Base-by-base conservation (phyloP, 2,329 filamentous ascomycete species). In the Hymenoscyphus infarciens region DNA sequence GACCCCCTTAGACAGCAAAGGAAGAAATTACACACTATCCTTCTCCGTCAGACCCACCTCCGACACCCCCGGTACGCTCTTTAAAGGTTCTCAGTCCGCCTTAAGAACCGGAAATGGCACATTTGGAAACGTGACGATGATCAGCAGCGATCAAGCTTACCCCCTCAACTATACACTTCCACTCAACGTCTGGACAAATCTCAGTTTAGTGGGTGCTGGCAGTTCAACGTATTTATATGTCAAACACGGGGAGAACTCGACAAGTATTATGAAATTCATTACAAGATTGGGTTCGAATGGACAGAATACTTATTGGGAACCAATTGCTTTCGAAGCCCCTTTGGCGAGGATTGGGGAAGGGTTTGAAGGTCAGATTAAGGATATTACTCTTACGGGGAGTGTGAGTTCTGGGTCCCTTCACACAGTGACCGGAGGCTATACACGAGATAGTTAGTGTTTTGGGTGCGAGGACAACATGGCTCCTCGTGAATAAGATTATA, bases 11-110 rank as follows among this genome's bases (percentile, higher is more conserved):
- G 71, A 72, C 0, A 82, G 80, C 38, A 87, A 86, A 69, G 84
- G 84, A 2, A 76, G 82, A 62, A 77, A 85, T 68, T 86, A 86
- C 70, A 83, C 80, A 0, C 76, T 87, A 1, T 76, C 78, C 0
- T 75, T 86, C 15, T 73, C 75, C 0, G 67, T 82, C n/a, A 69
- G 73, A 1, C 72, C 77, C 0, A 67, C 66, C 0, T 70, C 72
- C 13, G 61, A 67, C 2, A 72, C 69, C 1, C 77, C 78, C 35
- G 77, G 76, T 0, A 77, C 74, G 2, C 70, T 81, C 19, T 72
- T 82, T n/a, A 69, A 73, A 1, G 80, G 78, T 19, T 68, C 64
- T 1, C 81, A 79, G 68, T 83, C 78, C 4, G 71, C 71, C 3
- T 77, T 82, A 11, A 67, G 72, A 13, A 66, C 71, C 59, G 70